Evolutionary conservation across 495 filamentous ascomycete species (phyloP), one percentile per base, ranked within the genome.

Genomic region (Immersiella caudata): DNA sequence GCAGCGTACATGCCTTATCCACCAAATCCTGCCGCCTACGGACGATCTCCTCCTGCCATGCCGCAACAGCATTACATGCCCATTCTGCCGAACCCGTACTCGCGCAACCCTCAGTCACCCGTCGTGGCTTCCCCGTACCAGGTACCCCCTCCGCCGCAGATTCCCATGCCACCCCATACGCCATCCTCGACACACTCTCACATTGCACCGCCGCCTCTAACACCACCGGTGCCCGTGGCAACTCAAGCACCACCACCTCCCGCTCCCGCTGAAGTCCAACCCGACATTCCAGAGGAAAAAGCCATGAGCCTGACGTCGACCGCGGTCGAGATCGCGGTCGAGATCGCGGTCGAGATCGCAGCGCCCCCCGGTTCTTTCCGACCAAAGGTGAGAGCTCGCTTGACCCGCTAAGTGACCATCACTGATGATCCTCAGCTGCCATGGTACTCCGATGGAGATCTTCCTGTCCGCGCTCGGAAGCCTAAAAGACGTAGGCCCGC

Each of bases 371-470:
- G 33, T 5, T 84, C 85, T 0, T 94, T 89, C 73, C 82, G 80
- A 71, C 84, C 89, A 71, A 87, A 88, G 21, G 89, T 92, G 83
- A 84, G 89, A 84, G 27, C 46, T 6, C 46, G 20, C 27, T 22
- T 54, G 16, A 29, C 36, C 21, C 33, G 25, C 22, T 56, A 6
- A 22, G 21, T 20, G 20, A 7, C 12, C 18, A 4, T 24, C 52
- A 40, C 71, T 80, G 64, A 79, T 49, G 22, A 11, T 57, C 22
- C 67, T 25, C 70, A 92, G 88, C 80, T 97, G 2, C 93, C 93
- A 12, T 96, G 93, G 93, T 81, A 89, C n/a, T 96, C 93, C 26
- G 82, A 84, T 35, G 87, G 2, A 87, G 90, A 24, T 69, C 77
- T 95, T 74, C 92, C 93, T 26, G 74, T 76, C 1, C 80, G 80